Evolutionary conservation across 257 asterid genomes (phyloP).

Genomic region (Linderniella brevidens): DNA sequence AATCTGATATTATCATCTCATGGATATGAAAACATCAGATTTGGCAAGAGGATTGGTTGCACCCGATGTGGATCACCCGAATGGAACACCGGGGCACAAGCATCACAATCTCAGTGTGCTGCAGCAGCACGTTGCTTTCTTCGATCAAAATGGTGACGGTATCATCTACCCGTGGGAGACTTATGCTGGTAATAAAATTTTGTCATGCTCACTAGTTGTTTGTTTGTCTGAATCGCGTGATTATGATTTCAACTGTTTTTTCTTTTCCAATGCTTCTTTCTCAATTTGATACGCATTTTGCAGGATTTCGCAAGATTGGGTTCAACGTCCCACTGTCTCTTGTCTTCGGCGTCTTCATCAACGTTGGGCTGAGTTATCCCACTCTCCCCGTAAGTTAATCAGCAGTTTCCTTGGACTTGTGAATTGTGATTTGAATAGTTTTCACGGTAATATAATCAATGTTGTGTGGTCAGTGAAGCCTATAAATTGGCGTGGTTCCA

Average conservation of each 20-base stretch:
- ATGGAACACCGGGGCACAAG: conserved; percentile 54
- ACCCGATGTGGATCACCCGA: conserved; percentile 61
- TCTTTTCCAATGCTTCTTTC: background rate
- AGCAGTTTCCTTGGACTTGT: background rate
- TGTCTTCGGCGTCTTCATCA: conserved; percentile 27
- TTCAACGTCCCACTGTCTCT: conserved; percentile 51
- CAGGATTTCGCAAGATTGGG: conserved; percentile 58
- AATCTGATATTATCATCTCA: background rate
- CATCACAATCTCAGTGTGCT: conserved; percentile 51
- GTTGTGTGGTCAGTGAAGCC: no score
- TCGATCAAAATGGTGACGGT: conserved; percentile 67
- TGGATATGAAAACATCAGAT: conserved; percentile 19
- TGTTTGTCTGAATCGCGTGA: background rate
- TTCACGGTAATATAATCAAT: background rate
- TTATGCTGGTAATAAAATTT: conserved; percentile 6
- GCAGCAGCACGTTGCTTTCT: conserved; percentile 79
- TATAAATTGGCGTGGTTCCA: no score
- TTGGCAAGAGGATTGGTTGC: conserved; percentile 62
- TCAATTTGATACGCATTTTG: background rate
- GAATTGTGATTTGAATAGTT: background rate
- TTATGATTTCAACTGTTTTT: background rate
- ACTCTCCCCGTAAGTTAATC: conserved; percentile 70
- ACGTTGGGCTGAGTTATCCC: conserved; percentile 43
- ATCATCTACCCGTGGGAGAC: conserved; percentile 77
- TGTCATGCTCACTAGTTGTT: no score